phyloP scores from a whole-genome alignment of 257 asterid species.

The Knoxia roxburghii region DNA sequence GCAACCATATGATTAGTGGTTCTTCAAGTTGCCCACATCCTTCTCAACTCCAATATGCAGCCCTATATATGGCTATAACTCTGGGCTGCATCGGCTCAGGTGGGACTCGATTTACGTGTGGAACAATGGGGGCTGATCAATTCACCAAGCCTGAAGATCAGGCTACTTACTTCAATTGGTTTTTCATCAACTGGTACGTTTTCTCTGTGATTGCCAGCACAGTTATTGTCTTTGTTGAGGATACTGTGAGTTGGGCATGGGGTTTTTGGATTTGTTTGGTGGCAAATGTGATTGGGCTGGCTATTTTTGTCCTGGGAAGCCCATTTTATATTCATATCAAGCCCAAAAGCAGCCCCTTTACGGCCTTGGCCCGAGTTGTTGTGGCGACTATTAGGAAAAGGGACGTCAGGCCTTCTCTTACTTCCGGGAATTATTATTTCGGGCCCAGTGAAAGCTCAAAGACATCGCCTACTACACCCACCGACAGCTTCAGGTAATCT shows the following conservation, averaged over 20 bases:
- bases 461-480: not conserved
- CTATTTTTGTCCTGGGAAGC: constrained; percentile 32
- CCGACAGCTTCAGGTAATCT: constrained; percentile 17
- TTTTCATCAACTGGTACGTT: constrained; percentile 25
- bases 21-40: constrained; percentile 21
- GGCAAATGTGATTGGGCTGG: constrained; percentile 23
- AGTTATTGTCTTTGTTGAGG: constrained; percentile 41
- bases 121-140: constrained; percentile 53
- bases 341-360: constrained; percentile 23
- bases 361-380: constrained; percentile 16
- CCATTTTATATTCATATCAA: constrained; percentile 20
- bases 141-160: constrained; percentile 25
- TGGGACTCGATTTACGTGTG: constrained; percentile 34
- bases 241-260: constrained; percentile 39
- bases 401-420: not conserved
- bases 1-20: constrained; percentile 13
- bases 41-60: constrained; percentile 28
- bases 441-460: not conserved
- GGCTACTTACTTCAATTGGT: constrained; percentile 40
- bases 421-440: constrained; percentile 1
- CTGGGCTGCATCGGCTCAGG: constrained; percentile 30
- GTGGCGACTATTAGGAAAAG: constrained; percentile 20
- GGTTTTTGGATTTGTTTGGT: constrained; percentile 29
- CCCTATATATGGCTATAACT: constrained; percentile 27
- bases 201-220: constrained; percentile 22